phyloP scores from a whole-genome alignment of 495 filamentous ascomycete genomes.

The Lophiostoma macrostomum region DNA sequence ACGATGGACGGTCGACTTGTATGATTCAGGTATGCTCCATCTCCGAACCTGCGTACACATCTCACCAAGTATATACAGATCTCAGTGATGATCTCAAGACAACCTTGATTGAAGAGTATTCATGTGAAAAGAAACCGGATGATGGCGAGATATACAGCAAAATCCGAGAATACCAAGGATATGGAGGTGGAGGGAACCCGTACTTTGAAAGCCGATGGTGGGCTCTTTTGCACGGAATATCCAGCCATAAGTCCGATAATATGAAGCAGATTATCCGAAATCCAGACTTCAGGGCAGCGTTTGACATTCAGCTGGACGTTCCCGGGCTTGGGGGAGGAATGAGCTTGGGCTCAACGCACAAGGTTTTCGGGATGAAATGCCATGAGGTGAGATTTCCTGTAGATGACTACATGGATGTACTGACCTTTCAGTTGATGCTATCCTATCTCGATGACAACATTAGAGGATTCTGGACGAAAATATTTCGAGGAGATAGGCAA shows the following conservation, averaged over 20 bases:
- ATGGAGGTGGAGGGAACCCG: not conserved
- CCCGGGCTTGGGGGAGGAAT: not conserved
- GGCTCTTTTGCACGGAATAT: not conserved
- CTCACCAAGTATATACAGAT: not conserved
- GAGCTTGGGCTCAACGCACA: not conserved
- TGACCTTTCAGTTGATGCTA: not conserved
- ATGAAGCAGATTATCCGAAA: slow-evolving; percentile 1
- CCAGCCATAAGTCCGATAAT: not conserved
- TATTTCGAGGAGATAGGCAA: not conserved
- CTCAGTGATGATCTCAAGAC: not conserved
- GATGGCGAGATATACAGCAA: not conserved
- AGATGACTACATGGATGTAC: not conserved
- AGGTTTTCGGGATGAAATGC: not conserved
- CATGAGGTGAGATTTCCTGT: not conserved
- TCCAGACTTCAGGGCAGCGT: not conserved
- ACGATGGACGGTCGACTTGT: not conserved
- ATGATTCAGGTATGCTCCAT: not conserved
- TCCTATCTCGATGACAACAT: not conserved
- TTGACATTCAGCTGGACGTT: not conserved
- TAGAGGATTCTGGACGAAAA: not conserved
- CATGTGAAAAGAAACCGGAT: not conserved
- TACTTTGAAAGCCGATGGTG: not conserved
- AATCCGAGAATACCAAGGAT: not conserved
- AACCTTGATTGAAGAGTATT: not conserved
- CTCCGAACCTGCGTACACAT: not conserved